Percentiles rank a stretch among this genome's conserved stretches.
These are phyloP conservation scores for Clarireedia homoeocarpa DNA, from an alignment of 2,329 filamentous ascomycete genomes.

Conservation along the genomic window DNA sequence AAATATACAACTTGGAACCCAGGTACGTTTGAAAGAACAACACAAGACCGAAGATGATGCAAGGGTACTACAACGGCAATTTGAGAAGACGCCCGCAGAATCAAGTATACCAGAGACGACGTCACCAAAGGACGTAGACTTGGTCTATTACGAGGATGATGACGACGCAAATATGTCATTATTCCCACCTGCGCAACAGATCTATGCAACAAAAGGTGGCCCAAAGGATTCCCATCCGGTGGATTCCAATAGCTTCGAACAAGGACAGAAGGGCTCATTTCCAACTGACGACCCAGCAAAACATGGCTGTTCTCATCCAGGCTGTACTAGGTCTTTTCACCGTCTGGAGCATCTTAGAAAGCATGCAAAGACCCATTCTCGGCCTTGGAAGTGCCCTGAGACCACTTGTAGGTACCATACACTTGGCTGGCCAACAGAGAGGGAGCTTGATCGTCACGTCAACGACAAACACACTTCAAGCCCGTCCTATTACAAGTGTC, in stretches of 20 bases:
- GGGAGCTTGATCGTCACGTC: slow-evolving; percentile 90
- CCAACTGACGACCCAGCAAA: background rate
- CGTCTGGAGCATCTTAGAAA: slow-evolving; percentile 95
- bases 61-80: slow-evolving; percentile 31
- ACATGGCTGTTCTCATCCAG: slow-evolving; percentile 53
- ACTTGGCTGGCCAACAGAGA: slow-evolving; percentile 91
- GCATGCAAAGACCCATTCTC: slow-evolving; percentile 94
- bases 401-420: slow-evolving; percentile 80
- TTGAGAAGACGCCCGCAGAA: slow-evolving; percentile 31
- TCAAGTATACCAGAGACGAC: slow-evolving; percentile 70
- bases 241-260: too few relatives aligned
- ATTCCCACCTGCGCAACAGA: slow-evolving; percentile 51
- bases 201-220: too few relatives aligned
- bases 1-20: slow-evolving; percentile 42
- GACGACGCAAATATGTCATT: slow-evolving; percentile 58
- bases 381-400: slow-evolving; percentile 87
- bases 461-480: slow-evolving; percentile 88
- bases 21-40: slow-evolving; percentile 53
- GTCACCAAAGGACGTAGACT: slow-evolving; percentile 82
- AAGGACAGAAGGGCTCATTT: too few relatives aligned
- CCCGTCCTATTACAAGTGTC: slow-evolving; percentile 76
- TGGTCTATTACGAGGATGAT: slow-evolving; percentile 75
- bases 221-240: too few relatives aligned
- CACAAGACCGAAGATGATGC: slow-evolving; percentile 53
- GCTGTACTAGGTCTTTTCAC: slow-evolving; percentile 87